Base-by-base conservation (phyloP, 495 filamentous ascomycete genomes). In the Apodospora peruviana region DNA sequence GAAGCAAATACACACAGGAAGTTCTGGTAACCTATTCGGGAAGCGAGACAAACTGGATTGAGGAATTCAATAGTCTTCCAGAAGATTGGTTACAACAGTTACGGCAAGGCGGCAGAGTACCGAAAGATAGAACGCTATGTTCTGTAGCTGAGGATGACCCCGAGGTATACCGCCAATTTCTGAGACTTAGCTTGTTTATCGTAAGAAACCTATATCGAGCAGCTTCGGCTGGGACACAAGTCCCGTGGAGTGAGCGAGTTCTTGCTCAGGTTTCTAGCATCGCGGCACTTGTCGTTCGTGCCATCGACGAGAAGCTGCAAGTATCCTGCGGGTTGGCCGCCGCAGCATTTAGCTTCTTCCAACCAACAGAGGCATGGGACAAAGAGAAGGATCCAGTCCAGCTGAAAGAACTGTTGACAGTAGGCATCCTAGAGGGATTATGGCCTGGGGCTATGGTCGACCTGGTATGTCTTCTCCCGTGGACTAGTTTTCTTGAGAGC, bases 401-500 rank as follows among this genome's bases (percentile, higher is more conserved):
- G 1, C 32, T 35, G n/a, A 23, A 24, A 4, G 54, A 57, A 12
- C 36, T 62, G 5, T 48, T 76, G 23, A 63, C 67, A 11, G 57
- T 73, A 37, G 72, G 73, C 9, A 63, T 76, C 2, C 47, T 76
- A 8, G 61, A 72, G 44, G 73, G 71, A 11, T 53, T 76, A 23
- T 57, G 67, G 53, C 71, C 73, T 5, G 55, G 48, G 2, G 65
- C 64, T 17, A 52, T 76, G 53, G 45, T 38, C 11, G 40, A 53
- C 27, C 39, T 66, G 45, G 73, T 76, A 56, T 51, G 71, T 57
- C 5, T 23, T n/a, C n/a, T n/a, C n/a, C 11, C 1, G 16, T 12
- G 18, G 3, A 23, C 7, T 9, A 21, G 19, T 19, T 1, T 20
- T 40, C 5, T 14, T 0, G 2, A 32, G 29, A 17, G 18, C 7